Evolutionary conservation across 768 basidiomycete genomes (phyloP).

Genomic region (Podaxis carcinomalis): DNA sequence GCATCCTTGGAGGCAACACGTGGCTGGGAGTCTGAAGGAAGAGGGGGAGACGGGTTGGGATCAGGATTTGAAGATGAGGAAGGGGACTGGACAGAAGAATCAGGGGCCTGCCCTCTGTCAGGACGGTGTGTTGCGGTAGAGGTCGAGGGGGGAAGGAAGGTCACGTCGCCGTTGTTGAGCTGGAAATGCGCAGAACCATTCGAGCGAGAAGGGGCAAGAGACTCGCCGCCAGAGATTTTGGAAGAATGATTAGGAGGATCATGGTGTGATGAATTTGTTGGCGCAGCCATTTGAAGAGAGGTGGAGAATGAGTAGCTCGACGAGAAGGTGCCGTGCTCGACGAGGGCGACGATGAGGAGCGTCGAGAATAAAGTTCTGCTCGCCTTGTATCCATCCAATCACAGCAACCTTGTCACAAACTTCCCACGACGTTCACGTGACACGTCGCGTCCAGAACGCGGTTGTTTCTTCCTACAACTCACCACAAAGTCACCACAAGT

Average conservation of each 20-base stretch:
- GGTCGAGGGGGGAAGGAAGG: not conserved
- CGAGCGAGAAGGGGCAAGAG: slow-evolving; percentile 2
- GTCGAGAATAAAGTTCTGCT: slow-evolving; percentile 5
- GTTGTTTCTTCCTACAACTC: not conserved
- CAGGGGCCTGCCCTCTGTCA: slow-evolving; percentile 9
- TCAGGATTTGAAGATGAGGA: slow-evolving; percentile 7
- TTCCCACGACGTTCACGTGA: slow-evolving; percentile 19
- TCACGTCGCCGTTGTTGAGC: slow-evolving; percentile 5
- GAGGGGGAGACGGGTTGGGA: slow-evolving; percentile 5
- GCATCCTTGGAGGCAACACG: slow-evolving; percentile 20
- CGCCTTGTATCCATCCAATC: not conserved
- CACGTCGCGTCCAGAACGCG: slow-evolving; percentile 16
- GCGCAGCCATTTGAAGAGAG: slow-evolving; percentile 2
- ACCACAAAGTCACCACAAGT: too few species aligned
- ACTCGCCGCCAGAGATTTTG: not conserved
- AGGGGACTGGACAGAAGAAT: not conserved
- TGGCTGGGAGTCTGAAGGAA: slow-evolving; percentile 14
- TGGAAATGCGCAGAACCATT: slow-evolving; percentile 5
- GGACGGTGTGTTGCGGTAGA: slow-evolving; percentile 3
- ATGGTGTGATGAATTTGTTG: not conserved
- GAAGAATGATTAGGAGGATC: not conserved
- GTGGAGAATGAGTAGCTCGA: slow-evolving; percentile 3
- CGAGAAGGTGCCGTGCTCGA: slow-evolving; percentile 9
- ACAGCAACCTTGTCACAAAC: slow-evolving; percentile 1
- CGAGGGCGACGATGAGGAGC: slow-evolving; percentile 11